These are phyloP conservation scores for Warburgia ugandensis DNA, from an alignment of 164 flowering plant species.

Conservation along the genomic window DNA sequence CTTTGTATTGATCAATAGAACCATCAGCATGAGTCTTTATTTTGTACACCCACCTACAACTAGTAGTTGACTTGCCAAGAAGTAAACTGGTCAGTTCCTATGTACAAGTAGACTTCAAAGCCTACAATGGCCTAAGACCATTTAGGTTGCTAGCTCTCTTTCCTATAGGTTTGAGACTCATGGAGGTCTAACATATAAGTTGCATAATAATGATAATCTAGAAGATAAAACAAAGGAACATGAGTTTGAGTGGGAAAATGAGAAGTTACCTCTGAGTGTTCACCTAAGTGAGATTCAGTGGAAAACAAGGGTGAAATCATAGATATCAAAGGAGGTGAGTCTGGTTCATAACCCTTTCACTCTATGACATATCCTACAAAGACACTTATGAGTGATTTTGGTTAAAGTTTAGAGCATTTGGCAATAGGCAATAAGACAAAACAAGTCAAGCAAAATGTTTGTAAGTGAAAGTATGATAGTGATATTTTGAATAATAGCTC, in stretches of 20 bases:
- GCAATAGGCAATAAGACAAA: not conserved
- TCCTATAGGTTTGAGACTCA: not conserved
- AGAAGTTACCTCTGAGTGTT: not conserved
- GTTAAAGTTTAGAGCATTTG: not conserved
- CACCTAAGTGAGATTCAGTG: not conserved
- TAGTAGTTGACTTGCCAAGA: too few species aligned
- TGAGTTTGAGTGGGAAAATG: not conserved
- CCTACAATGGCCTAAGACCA: not conserved
- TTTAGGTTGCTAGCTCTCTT: not conserved
- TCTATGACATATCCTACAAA: not conserved
- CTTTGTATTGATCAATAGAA: too few species aligned
- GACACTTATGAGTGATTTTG: not conserved
- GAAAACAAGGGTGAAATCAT: not conserved
- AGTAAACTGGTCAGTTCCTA: too few species aligned
- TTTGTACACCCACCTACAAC: too few species aligned
- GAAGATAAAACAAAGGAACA: not conserved
- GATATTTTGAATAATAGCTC: not conserved
- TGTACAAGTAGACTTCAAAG: not conserved
- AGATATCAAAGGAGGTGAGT: not conserved
- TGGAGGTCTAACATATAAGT: not conserved
- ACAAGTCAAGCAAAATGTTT: not conserved
- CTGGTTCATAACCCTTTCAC: not conserved
- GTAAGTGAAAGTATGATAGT: not conserved
- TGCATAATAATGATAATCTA: not conserved
- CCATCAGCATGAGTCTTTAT: too few species aligned